Evolutionary conservation across 1,284 basidiomycete genomes (phyloP).

Genomic region (Grifola frondosa): DNA sequence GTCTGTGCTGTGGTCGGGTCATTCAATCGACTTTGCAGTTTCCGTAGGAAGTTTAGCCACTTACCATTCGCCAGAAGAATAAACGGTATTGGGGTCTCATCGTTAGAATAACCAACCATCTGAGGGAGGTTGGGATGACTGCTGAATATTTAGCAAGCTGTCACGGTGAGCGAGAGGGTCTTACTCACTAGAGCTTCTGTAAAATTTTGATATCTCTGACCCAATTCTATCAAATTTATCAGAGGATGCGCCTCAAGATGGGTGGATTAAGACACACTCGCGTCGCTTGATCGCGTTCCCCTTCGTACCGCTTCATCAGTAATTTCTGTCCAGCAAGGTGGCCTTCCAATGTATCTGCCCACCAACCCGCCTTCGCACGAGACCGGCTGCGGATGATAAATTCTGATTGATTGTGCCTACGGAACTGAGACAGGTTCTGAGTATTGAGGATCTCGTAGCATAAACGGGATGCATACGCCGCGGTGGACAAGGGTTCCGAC

Average conservation of each 20-base stretch:
- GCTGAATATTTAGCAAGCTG: neutral
- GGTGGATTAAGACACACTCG: no score
- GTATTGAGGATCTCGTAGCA: no score
- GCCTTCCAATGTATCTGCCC: constrained; percentile 42
- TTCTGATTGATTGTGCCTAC: constrained; percentile 36
- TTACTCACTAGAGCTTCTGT: constrained; percentile 43
- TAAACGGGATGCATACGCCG: no score
- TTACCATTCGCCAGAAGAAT: constrained; percentile 50
- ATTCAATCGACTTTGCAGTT: no score
- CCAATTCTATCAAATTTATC: no score
- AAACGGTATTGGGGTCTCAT: constrained; percentile 46
- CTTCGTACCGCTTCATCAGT: constrained; percentile 47
- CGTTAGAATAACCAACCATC: constrained; percentile 51
- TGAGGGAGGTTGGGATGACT: constrained; percentile 57
- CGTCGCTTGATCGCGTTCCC: constrained; percentile 29
- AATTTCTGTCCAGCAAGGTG: constrained; percentile 39
- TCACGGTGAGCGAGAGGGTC: neutral
- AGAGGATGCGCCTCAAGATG: no score
- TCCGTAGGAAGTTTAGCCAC: no score
- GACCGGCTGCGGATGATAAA: no score
- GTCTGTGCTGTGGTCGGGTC: constrained; percentile 36
- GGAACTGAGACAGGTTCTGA: constrained; percentile 50
- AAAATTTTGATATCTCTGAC: constrained; percentile 50
- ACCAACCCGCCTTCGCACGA: constrained; percentile 44
- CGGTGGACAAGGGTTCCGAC: no score